Percentiles rank a stretch among this genome's conserved stretches.
Evolutionary conservation across 176 grass and related monocot species (phyloP).

Genomic region (Lolium rigidum): DNA sequence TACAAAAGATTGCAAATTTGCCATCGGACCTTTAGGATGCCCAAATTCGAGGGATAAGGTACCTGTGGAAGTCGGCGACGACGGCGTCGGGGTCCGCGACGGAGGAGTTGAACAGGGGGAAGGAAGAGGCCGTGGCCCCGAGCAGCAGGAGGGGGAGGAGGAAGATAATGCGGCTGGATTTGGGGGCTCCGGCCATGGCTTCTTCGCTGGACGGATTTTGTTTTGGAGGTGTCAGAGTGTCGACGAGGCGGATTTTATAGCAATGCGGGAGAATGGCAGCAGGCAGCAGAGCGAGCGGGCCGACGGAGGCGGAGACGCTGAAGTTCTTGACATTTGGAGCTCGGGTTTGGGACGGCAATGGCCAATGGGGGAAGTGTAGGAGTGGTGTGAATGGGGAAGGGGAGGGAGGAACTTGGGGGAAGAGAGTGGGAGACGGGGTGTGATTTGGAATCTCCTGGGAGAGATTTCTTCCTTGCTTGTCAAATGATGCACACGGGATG

Average conservation of each 20-base stretch:
- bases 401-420: neutral
- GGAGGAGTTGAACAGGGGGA: conserved; percentile 43
- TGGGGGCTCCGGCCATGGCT: conserved; percentile 33
- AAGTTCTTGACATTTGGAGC: conserved; percentile 42
- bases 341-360: conserved; percentile 33
- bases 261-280: conserved; percentile 39
- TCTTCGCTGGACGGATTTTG: neutral
- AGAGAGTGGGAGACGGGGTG: neutral
- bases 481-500: conserved; percentile 22
- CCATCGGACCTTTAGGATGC: neutral
- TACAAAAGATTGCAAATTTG: conserved; percentile 12
- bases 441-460: conserved; percentile 53
- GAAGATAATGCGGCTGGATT: conserved; percentile 45
- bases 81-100: conserved; percentile 60
- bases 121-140: conserved; percentile 13
- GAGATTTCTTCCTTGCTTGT: conserved; percentile 56
- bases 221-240: conserved; percentile 1
- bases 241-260: conserved; percentile 49
- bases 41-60: neutral
- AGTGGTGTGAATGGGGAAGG: conserved; percentile 29
- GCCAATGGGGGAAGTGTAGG: neutral
- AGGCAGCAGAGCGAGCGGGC: neutral
- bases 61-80: conserved; percentile 72
- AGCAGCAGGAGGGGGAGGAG: conserved; percentile 15
- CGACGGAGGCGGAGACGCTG: neutral